Conservation (phyloP, 257 asterid genomes). For the Penstemon eatonii region DNA sequence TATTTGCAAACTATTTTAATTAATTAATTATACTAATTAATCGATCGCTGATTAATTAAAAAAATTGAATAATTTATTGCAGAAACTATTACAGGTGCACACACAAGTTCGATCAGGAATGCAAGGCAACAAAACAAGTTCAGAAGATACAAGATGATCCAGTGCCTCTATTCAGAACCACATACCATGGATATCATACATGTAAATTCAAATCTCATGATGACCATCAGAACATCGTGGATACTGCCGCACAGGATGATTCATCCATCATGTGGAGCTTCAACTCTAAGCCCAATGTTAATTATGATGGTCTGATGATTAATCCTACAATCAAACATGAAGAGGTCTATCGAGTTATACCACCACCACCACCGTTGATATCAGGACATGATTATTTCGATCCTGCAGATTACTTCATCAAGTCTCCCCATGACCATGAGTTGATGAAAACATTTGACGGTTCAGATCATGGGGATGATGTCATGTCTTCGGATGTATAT, state of each 20-base stretch:
- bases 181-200: constrained; percentile 55
- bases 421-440: constrained; percentile 14
- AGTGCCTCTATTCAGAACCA: constrained; percentile 38
- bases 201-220: constrained; percentile 34
- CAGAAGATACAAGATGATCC: constrained; percentile 54
- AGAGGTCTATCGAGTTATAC: neutral
- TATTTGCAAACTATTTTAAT: neutral
- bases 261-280: constrained; percentile 33
- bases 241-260: neutral
- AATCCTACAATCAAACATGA: constrained; percentile 27
- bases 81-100: constrained; percentile 75
- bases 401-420: too few relatives aligned
- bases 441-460: constrained; percentile 24
- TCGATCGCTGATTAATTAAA: too few relatives aligned
- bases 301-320: neutral
- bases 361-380: neutral
- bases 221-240: constrained; percentile 27
- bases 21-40: neutral
- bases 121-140: constrained; percentile 68
- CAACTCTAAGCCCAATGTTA: constrained; percentile 18
- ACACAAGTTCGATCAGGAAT: constrained; percentile 58
- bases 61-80: constrained; percentile 3
- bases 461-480: constrained; percentile 29
- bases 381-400: constrained; percentile 3
- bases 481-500: constrained; percentile 26